A percentile compares a stretch with the other conserved stretches of the same genome.
phyloP scores from a whole-genome alignment of 2,329 filamentous ascomycete species.

The Diaporthe ilicicola region DNA sequence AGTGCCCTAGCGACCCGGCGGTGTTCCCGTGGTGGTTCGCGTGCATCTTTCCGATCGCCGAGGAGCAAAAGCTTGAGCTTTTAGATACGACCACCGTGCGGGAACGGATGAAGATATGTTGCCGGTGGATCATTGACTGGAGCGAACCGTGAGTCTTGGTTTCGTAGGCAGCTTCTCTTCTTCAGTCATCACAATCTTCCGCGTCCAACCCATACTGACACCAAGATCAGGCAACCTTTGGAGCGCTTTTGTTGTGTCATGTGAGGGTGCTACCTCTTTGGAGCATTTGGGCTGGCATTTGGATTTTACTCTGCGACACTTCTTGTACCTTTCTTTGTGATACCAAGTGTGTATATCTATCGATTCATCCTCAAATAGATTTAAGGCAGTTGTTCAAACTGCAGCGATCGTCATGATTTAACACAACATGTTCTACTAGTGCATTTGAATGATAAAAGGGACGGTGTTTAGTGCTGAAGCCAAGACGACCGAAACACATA shows the following conservation, averaged over 20 bases:
- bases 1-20: conserved; percentile 78
- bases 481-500: background rate
- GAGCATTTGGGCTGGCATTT: background rate
- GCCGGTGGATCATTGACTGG: conserved; percentile 78
- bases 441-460: too few relatives aligned
- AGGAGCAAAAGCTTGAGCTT: conserved; percentile 81
- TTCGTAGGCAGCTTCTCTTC: background rate
- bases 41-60: conserved; percentile 78
- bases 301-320: background rate
- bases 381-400: background rate
- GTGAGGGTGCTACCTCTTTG: background rate
- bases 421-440: background rate
- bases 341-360: conserved; percentile 10
- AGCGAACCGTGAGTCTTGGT: conserved; percentile 51
- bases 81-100: conserved; percentile 79
- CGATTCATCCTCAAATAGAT: background rate
- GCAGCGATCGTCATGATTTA: background rate
- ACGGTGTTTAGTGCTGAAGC: background rate
- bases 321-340: conserved; percentile 17
- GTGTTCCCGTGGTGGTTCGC: conserved; percentile 92
- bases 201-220: conserved; percentile 66
- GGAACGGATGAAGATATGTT: conserved; percentile 83
- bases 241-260: conserved; percentile 20
- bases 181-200: background rate
- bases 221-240: background rate